A percentile compares a stretch with the other conserved stretches of the same genome.
phyloP scores from a whole-genome alignment of 352 stramenopile species.

The Globisporangium irregulare region DNA sequence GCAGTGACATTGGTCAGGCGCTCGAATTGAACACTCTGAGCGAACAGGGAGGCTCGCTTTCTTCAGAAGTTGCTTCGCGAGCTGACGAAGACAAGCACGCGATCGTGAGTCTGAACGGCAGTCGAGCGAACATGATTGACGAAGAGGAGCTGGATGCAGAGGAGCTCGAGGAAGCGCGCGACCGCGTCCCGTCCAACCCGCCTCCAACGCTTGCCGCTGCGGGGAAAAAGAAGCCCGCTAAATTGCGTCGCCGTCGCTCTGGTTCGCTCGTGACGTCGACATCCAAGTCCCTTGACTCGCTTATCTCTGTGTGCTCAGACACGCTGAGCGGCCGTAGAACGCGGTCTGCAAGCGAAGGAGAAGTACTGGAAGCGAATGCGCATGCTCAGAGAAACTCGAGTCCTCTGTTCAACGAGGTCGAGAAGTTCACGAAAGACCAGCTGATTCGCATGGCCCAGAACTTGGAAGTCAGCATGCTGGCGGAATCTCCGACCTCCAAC shows the following conservation, averaged over 20 bases:
- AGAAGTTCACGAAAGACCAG: conserved; percentile 78
- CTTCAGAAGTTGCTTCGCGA: conserved; percentile 14
- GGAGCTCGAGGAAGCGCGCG: conserved; percentile 42
- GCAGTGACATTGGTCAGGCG: conserved; percentile 68
- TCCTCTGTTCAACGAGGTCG: conserved; percentile 49
- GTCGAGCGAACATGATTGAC: conserved; percentile 23
- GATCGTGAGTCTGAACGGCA: conserved; percentile 21
- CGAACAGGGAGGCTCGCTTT: conserved; percentile 30
- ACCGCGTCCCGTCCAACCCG: conserved; percentile 61
- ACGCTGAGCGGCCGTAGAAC: conserved; percentile 44
- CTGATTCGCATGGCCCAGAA: conserved; percentile 77
- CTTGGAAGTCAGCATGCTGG: conserved; percentile 57
- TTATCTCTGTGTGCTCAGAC: conserved; percentile 57
- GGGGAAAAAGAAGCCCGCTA: conserved; percentile 29
- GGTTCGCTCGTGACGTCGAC: conserved; percentile 62
- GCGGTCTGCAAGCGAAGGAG: conserved; percentile 60
- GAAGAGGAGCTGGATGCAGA: conserved; percentile 27
- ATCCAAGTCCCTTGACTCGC: conserved; percentile 65
- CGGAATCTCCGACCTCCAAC: conserved; percentile 30
- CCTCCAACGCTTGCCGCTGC: conserved; percentile 25
- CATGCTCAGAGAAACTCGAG: conserved; percentile 23
- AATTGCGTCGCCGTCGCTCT: conserved; percentile 40
- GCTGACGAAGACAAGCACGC: conserved; percentile 24
- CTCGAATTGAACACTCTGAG: conserved; percentile 54
- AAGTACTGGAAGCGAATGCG: conserved; percentile 23